Evolutionary conservation across 2,329 filamentous ascomycete species (phyloP).

Genomic region (Chaetothyriales sp.): DNA sequence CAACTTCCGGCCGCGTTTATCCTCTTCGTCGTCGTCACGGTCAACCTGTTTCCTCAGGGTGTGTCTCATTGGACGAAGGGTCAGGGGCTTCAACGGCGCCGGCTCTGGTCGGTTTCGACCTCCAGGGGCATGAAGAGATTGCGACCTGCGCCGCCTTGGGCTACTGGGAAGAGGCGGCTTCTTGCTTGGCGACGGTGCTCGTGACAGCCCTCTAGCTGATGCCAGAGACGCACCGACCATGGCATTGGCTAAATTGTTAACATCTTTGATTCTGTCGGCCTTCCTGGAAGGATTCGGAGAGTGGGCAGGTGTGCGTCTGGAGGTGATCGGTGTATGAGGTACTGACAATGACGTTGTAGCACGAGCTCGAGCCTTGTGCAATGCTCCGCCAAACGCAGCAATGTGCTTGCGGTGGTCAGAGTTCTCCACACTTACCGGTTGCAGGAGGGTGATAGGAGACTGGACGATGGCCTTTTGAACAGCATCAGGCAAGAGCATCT

Average conservation of each 20-base stretch:
- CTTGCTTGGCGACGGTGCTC: slow-evolving; percentile 24
- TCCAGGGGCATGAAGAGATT: slow-evolving; percentile 23
- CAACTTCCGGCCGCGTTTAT: slow-evolving; percentile 21
- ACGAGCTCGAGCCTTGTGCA: not conserved
- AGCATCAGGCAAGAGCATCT: not conserved
- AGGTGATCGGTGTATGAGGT: not conserved
- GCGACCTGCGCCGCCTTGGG: slow-evolving; percentile 26
- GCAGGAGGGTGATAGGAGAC: not conserved
- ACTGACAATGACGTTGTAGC: not conserved
- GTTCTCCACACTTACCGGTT: not conserved
- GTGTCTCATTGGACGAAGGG: slow-evolving; percentile 21
- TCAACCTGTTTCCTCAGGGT: slow-evolving; percentile 26
- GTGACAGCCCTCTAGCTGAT: slow-evolving; percentile 26
- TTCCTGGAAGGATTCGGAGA: slow-evolving; percentile 1
- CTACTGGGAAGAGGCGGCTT: slow-evolving; percentile 23
- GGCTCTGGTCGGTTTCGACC: slow-evolving; percentile 13
- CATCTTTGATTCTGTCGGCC: slow-evolving; percentile 10
- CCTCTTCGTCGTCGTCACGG: slow-evolving; percentile 22
- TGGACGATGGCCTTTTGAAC: not conserved
- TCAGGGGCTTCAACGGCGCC: slow-evolving; percentile 6
- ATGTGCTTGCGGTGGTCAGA: not conserved
- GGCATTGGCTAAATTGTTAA: slow-evolving; percentile 30
- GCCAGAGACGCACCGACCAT: slow-evolving; percentile 34
- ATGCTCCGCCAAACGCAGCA: not conserved
- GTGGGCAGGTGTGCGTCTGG: not conserved